Conservation (phyloP, 345 rosid genomes). For the Gossypium sturtianum region DNA sequence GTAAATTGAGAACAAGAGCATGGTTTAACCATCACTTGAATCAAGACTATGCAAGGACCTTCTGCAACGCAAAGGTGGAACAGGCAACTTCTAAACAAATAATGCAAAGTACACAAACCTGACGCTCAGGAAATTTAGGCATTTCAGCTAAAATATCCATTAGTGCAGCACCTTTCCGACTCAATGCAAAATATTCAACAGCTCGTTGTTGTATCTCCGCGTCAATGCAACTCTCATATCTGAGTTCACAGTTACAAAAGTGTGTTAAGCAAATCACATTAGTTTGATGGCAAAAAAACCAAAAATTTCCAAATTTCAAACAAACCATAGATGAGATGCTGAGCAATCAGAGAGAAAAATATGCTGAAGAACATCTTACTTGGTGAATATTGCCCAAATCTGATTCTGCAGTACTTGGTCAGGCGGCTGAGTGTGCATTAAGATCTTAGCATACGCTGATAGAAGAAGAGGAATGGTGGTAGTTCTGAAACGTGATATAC, state of each 20-base stretch:
- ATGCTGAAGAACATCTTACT: slow-evolving; percentile 46
- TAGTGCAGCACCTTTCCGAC: slow-evolving; percentile 76
- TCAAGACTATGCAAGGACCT: slow-evolving; percentile 1
- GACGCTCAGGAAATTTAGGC: slow-evolving; percentile 99
- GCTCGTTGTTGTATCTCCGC: slow-evolving; percentile 98
- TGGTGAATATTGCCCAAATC: slow-evolving; percentile 79
- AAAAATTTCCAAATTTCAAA: background rate
- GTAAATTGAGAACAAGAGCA: slow-evolving; percentile 15
- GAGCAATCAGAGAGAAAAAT: slow-evolving; percentile 7
- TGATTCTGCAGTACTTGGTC: slow-evolving; percentile 80
- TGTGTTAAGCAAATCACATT: slow-evolving; percentile 10
- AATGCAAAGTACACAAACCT: slow-evolving; percentile 41
- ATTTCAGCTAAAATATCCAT: slow-evolving; percentile 94
- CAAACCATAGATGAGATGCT: background rate
- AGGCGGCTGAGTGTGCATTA: slow-evolving; percentile 88
- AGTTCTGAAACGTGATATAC: slow-evolving; percentile 41
- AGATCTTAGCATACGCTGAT: slow-evolving; percentile 94
- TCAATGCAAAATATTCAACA: slow-evolving; percentile 87
- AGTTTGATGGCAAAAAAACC: background rate
- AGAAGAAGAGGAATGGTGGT: slow-evolving; percentile 88
- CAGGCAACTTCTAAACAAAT: slow-evolving; percentile 12
- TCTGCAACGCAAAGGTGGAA: background rate
- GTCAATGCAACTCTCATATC: slow-evolving; percentile 98
- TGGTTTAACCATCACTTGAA: slow-evolving; percentile 12
- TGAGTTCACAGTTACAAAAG: slow-evolving; percentile 26